These are phyloP conservation scores for Zygosaccharomyces siamensis DNA, from an alignment of 805 yeast genomes.

Conservation along the genomic window DNA sequence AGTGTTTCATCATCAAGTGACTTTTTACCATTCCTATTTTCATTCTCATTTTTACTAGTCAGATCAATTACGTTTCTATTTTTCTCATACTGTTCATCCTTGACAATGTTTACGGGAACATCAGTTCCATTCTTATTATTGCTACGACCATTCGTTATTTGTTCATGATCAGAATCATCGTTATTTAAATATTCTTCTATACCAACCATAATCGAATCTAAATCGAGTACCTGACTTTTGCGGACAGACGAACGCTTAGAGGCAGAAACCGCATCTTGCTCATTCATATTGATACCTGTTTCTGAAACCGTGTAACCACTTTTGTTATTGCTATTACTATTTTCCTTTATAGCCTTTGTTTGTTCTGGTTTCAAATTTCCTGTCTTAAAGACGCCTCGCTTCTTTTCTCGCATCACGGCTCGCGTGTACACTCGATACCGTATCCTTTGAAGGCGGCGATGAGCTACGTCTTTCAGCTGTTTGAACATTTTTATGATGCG, in stretches of 20 bases:
- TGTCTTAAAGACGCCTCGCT: constrained; percentile 22
- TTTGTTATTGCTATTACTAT: neutral
- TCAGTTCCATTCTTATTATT: neutral
- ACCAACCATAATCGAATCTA: constrained; percentile 25
- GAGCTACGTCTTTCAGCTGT: neutral
- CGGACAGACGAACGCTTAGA: constrained; percentile 5
- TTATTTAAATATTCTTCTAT: constrained; percentile 25
- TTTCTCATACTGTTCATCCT: neutral
- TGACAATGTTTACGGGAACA: constrained; percentile 11
- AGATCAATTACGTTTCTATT: constrained; percentile 1
- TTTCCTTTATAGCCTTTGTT: neutral
- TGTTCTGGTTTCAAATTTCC: constrained; percentile 21
- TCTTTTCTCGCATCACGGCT: constrained; percentile 16
- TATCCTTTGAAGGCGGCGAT: neutral
- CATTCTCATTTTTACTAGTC: neutral
- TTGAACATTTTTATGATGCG: neutral
- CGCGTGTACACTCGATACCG: constrained; percentile 10
- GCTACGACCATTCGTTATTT: neutral
- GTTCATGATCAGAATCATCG: constrained; percentile 6
- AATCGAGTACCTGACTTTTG: constrained; percentile 11
- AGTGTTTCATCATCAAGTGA: neutral
- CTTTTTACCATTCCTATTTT: neutral
- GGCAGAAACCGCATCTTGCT: constrained; percentile 50
- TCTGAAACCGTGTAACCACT: constrained; percentile 15
- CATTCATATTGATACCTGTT: constrained; percentile 49